Evolutionary conservation across 2,329 filamentous ascomycete genomes (phyloP), one percentile per base, ranked within the genome.

Genomic region (Hypoxylon sp.): DNA sequence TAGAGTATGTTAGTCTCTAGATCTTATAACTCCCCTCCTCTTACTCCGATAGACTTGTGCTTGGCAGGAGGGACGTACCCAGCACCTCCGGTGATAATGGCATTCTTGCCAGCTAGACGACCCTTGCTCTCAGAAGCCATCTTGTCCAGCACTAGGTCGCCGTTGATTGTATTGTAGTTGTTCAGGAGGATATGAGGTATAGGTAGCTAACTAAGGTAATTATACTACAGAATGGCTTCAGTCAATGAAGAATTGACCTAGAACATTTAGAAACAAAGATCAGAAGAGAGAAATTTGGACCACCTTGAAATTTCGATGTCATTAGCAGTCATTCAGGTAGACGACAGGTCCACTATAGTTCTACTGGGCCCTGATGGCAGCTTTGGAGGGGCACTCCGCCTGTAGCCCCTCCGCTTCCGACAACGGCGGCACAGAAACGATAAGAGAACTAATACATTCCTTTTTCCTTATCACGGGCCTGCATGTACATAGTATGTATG

Each of bases 61-160:
- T 13, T 14, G 34, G n/a, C 14, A 30, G 32, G 34, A 11, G 32
- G 43, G 11, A 82, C 89, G 81, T 87, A 97, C 93, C 93, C 93
- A 75, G 90, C 93, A 72, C 91, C 93, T 77, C 93, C 93, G 60
- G 93, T 97, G 81, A 97, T 87, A 78, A 97, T 79, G 78, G 86
- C 85, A 77, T 89, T 89, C 80, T 89, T 89, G 79, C 86, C 87
- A 41, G 83, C 81, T 23, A 89, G 81, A 75, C 87, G 86, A 72
- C 86, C 86, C 53, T 77, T 75, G 36, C 69, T 66, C 60, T 73
- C 72, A 36, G 74, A 72, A 63, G 71, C 60, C 57, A 74, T 68
- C 58, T 73, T 72, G 76, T 78, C 79, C 52, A 36, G 2, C 2
- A 17, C 7, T 13, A 38, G 14, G 5, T 57, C n/a, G 41, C 9